Evolutionary conservation across 75 land plant species (phyloP), one percentile per base, ranked within the genome.

Genomic region (Selaginella moellendorffii): DNA sequence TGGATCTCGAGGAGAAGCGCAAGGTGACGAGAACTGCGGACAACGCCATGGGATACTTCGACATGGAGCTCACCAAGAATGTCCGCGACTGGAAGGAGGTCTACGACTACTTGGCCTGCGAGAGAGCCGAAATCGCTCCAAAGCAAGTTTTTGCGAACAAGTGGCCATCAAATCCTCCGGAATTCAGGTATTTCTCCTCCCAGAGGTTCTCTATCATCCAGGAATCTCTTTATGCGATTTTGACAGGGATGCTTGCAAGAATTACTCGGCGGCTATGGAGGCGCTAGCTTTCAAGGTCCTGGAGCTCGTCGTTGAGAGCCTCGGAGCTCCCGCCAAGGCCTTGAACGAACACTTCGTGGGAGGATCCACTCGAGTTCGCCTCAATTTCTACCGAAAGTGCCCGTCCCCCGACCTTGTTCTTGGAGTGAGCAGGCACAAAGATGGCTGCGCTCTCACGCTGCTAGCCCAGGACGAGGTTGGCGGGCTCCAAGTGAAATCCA

Each of bases 11-110:
- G 64, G 80, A 72, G 73, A 81, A 81, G 67, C 52, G 63, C 69
- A 68, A 68, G 67, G 82, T 87, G 42, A 68, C 69, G 59, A 60
- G 87, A 29, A 72, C 76, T 25, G 52, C 70, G 0, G 71, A 80
- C 30, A 78, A 72, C 30, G 73, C 85, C 18, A 18, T 81, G 31
- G 97, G 97, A 1, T 91, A 81, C 72, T 79, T 74, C 60, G 88
- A 91, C 28, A 65, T 65, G 0, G 97, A 91, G 69, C 84, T 81
- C 52, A 91, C 97, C 27, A 87, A 91, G 77, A 85, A 88, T 63
- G 79, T 79, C 1, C 61, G 97, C 56, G 97, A 91, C 63, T 91
- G 88, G 97, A 91, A 91, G 60, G 88, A 88, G 66, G 86, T 85
- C 22, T 85, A 82, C 25, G 97, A 91, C 69, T 79, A 80, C 54